Conservation (phyloP, 805 yeast species). For the Wickerhamomyces subpelliculosus region DNA sequence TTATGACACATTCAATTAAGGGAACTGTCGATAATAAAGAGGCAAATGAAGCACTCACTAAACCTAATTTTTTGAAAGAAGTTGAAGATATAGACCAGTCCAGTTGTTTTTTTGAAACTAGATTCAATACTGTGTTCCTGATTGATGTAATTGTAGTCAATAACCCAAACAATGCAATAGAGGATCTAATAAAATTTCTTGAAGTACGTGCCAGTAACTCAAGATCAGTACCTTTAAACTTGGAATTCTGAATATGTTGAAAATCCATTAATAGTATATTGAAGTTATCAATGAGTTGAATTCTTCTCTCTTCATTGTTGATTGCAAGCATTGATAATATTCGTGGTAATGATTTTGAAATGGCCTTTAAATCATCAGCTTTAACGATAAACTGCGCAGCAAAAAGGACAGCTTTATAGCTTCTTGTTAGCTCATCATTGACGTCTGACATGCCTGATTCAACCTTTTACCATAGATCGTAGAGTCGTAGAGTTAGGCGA, state of each 20-base stretch:
- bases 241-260: not conserved
- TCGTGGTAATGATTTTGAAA: too few species aligned
- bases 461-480: too few species aligned
- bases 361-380: too few species aligned
- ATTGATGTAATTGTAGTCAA: not conserved
- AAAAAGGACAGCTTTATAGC: too few species aligned
- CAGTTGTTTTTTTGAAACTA: not conserved
- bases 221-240: not conserved
- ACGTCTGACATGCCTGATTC: too few species aligned
- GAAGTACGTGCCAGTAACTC: not conserved
- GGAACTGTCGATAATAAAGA: not conserved
- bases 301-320: too few species aligned
- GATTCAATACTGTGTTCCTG: not conserved
- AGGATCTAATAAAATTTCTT: not conserved
- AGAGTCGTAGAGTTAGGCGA: too few species aligned
- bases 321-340: too few species aligned
- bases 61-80: not conserved
- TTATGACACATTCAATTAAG: not conserved
- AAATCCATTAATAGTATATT: not conserved
- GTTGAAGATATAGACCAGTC: not conserved
- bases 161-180: not conserved
- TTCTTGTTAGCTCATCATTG: too few species aligned
- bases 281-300: too few species aligned
- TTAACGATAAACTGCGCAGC: too few species aligned
- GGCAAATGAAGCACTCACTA: not conserved